Base-by-base conservation (phyloP, 2,329 filamentous ascomycete species). In the Westerdykella ornata region DNA sequence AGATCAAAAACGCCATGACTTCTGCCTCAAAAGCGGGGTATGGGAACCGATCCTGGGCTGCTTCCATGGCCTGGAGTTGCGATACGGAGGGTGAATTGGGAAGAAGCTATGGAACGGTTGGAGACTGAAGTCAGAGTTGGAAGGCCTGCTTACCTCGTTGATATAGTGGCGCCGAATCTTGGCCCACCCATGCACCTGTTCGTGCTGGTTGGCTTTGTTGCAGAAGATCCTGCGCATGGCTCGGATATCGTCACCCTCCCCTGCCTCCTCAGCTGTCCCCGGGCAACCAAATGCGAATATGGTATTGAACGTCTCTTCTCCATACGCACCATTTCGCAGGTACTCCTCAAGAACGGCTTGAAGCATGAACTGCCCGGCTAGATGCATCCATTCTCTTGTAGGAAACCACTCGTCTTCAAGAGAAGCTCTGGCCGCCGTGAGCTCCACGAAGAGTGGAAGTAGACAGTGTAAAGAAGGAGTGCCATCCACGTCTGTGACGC, bases 271-370 rank as follows among this genome's bases (percentile, higher is more conserved):
- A 26, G 55, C 37, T 8, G 47, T 41, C 8, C 48, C 55, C 30
- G 64, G 60, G 38, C 57, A 65, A 11, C 68, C 69, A 65, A 72
- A 75, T 1, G 68, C 60, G 47, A 74, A 74, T 3, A 70, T 67
- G 20, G 70, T 64, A 18, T 65, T 57, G 16, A 73, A 59, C 2
- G 61, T 45, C 16, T 70, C 64, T 3, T 52, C 41, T 1, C 62
- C 59, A n/a, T 56, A 55, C 4, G 54, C 56, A 6, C 66, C 68
- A 38, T 62, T 67, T 4, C 67, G 47, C 3, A 68, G 51, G 39
- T 70, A 70, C 42, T 74, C 71, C 54, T 78, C 74, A 3, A 75
- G 46, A 7, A 66, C 66, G 28, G 72, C 68, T 44, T 77, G 73
- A 7, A 73, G 51, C 65, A 77, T 72, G 43, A 73, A 72, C 13